Base-by-base conservation (phyloP, 2,329 filamentous ascomycete species). In the Nemania diffusa region DNA sequence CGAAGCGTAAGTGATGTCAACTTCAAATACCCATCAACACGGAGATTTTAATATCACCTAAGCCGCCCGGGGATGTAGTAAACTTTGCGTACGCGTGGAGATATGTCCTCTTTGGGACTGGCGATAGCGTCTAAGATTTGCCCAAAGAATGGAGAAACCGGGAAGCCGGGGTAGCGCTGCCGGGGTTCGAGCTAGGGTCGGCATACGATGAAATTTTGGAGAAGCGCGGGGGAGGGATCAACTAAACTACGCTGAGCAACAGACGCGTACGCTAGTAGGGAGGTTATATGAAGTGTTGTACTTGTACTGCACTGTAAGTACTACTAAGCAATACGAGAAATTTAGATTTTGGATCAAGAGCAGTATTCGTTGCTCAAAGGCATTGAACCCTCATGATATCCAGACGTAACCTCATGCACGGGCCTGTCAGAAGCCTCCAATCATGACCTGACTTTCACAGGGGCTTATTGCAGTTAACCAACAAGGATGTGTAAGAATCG, bases 171-270 rank as follows among this genome's bases (percentile, higher is more conserved):
- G 64, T 48, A 17, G 24, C 20, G 13, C 51, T 32, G 32, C 56
- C 24, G 29, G 57, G 55, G 48, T 37, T 29, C 13, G 34, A 46
- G 22, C 53, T 13, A 24, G 52, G 44, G n/a, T 64, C 44, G 40
- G n/a, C 46, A n/a, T 11, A 42, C 22, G n/a, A n/a, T n/a, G 37
- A 27, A 48, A 37, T 55, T 48, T 53, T 53, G 27, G 58, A 40
- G 64, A 8, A 57, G 46, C 20, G 52, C 34, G 59, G 59, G 59
- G 42, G 53, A 62, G 51, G 22, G n/a, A n/a, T 24, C 44, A 48
- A 48, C 44, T 48, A 24, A 48, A 22, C 22, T n/a, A 3, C 44
- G 17, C 17, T 15, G 11, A 17, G 5, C 11, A n/a, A n/a, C n/a
- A n/a, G n/a, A n/a, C n/a, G n/a, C n/a, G n/a, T n/a, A n/a, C n/a